A percentile compares a stretch with the other conserved stretches of the same genome.
phyloP scores from a whole-genome alignment of 768 basidiomycete genomes.

The Xerocomellus amylosporus region DNA sequence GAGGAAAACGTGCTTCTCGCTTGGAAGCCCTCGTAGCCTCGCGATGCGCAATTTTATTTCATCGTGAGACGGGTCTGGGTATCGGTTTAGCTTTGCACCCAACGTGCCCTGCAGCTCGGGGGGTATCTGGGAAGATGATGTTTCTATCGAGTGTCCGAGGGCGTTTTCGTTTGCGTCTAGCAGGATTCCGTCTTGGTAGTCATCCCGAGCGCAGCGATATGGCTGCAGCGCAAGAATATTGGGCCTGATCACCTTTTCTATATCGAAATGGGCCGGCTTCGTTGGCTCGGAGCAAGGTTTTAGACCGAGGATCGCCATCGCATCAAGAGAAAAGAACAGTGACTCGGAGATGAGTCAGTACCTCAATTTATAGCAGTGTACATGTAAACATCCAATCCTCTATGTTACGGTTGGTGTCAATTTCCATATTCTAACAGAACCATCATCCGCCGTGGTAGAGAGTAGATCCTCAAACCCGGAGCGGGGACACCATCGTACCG shows the following conservation, averaged over 20 bases:
- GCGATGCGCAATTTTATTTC: conserved; percentile 76
- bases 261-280: conserved; percentile 78
- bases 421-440: conserved; percentile 76
- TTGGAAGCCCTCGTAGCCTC: conserved; percentile 64
- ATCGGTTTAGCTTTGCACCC: conserved; percentile 72
- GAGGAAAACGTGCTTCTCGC: conserved; percentile 72
- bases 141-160: conserved; percentile 76
- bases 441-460: conserved; percentile 87
- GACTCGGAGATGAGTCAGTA: not conserved
- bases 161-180: conserved; percentile 99
- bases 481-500: conserved; percentile 78
- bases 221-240: conserved; percentile 92
- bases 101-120: conserved; percentile 38
- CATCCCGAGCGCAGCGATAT: conserved; percentile 94
- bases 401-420: conserved; percentile 21
- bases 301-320: conserved; percentile 67
- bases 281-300: conserved; percentile 39
- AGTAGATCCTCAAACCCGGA: conserved; percentile 62
- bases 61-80: conserved; percentile 89
- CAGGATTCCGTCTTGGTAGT: conserved; percentile 87
- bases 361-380: too few species aligned
- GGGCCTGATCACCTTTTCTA: conserved; percentile 82
- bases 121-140: conserved; percentile 28
- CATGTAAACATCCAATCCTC: too few species aligned
- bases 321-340: not conserved